Evolutionary conservation across 2,329 filamentous ascomycete genomes (phyloP).

Genomic region (Fusarium brevicatenulatum): DNA sequence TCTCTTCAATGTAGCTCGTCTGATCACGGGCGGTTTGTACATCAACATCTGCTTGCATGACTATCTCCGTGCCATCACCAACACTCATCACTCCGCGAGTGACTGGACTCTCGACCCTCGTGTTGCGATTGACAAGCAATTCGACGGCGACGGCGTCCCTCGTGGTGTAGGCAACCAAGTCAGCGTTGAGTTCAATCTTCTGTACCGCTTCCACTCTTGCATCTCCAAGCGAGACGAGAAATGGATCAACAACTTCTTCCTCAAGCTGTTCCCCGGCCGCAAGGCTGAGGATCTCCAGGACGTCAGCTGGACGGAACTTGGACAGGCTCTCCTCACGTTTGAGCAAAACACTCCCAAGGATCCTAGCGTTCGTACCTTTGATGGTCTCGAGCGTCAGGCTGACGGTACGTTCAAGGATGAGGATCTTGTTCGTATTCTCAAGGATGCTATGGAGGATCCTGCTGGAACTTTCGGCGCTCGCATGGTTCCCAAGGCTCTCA

Average conservation of each 20-base stretch:
- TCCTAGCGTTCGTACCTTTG: conserved; percentile 60
- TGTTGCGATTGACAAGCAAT: conserved; percentile 59
- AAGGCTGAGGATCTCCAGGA: conserved; percentile 54
- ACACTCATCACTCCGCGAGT: conserved; percentile 66
- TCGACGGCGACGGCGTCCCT: conserved; percentile 58
- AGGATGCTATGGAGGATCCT: conserved; percentile 68
- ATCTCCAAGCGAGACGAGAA: conserved; percentile 69
- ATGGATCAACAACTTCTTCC: conserved; percentile 68
- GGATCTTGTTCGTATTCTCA: conserved; percentile 66
- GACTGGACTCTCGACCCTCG: conserved; percentile 73
- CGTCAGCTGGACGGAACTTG: conserved; percentile 38
- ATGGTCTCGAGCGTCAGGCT: conserved; percentile 56
- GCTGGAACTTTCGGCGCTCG: conserved; percentile 68
- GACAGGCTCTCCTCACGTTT: conserved; percentile 30
- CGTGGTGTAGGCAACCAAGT: conserved; percentile 73
- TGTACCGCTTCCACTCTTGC: conserved; percentile 73
- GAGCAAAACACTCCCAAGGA: conserved; percentile 47
- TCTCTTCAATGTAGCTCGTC: conserved; percentile 61
- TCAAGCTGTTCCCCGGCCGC: conserved; percentile 39
- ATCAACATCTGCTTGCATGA: conserved; percentile 67
- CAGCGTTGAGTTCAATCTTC: conserved; percentile 73
- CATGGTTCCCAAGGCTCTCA: conserved; percentile 67
- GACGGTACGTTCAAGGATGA: conserved; percentile 67
- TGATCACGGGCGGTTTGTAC: conserved; percentile 63
- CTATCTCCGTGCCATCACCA: conserved; percentile 70